Evolutionary conservation across 2,329 filamentous ascomycete species (phyloP), one percentile per base, ranked within the genome.

Genomic region (Tolypocladium inflatum): DNA sequence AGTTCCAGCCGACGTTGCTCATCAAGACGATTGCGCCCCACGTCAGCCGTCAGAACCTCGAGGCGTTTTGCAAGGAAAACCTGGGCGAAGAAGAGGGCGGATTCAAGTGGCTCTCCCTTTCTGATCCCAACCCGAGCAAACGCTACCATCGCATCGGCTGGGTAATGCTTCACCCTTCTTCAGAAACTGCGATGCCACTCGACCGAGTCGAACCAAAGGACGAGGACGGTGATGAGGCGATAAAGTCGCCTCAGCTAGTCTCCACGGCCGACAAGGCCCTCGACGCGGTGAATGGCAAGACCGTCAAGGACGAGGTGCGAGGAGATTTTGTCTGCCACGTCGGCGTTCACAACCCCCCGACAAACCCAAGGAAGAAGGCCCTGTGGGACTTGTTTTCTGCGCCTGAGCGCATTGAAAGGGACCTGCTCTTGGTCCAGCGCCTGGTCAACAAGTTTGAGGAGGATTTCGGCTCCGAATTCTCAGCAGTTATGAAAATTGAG

Each of bases 21-120:
- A 97, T 99, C 79, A 99, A 99, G 78, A 99, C 94, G 0, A 91
- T 99, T 67, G 93, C 94, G 5, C 94, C 94, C 9, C 96, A 95
- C 59, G 94, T 99, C 62, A 96, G 91, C 67, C 89, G 94, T 43
- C 86, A 89, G 55, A 97, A 97, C 67, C 83, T 99, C 23, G 94
- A 99, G 72, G 86, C 86, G 2, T 97, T 97, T 67, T 96, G 92
- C 74, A 94, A 91, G 69, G 92, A 97, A 71, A 89, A 97, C 70
- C 82, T 97, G 4, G 92, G 93, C 17, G 92, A 97, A 67, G 88
- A 87, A 53, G 88, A 94, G 63, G 92, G 92, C 56, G 93, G 93
- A 2, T 97, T 94, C 77, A 95, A 93, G 70, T 97, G 93, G 86
- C 80, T 99, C 6, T 97, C 93, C 39, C 81, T 99, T 55, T 97